These are phyloP conservation scores for Lycium barbarum DNA, from an alignment of 257 asterid genomes.

Conservation along the genomic window DNA sequence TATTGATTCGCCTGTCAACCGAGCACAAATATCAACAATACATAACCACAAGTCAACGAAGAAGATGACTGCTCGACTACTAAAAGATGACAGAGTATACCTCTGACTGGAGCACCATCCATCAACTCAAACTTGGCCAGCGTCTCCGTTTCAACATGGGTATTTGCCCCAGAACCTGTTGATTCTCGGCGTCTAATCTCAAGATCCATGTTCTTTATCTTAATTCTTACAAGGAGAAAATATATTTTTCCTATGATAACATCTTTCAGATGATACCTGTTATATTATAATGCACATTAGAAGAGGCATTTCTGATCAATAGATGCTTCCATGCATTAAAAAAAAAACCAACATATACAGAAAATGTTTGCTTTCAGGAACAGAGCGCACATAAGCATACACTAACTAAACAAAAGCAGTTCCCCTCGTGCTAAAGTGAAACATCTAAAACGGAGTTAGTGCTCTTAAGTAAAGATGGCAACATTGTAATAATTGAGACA, in stretches of 20 bases:
- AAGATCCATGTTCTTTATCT: slow-evolving; percentile 97
- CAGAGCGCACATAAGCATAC: not conserved
- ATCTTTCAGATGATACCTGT: slow-evolving; percentile 97
- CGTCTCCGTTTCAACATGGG: slow-evolving; percentile 98
- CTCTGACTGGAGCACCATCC: slow-evolving; percentile 99
- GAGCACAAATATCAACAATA: slow-evolving; percentile 28
- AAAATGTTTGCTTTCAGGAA: not conserved
- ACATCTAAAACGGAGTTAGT: slow-evolving; percentile 24
- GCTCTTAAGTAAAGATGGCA: not conserved
- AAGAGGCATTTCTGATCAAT: slow-evolving; percentile 32
- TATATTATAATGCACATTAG: slow-evolving; percentile 34
- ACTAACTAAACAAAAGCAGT: not conserved
- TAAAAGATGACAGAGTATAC: slow-evolving; percentile 41
- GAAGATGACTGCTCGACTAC: slow-evolving; percentile 2
- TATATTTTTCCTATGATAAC: slow-evolving; percentile 93
- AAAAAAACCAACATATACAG: not conserved
- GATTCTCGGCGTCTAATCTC: slow-evolving; percentile 97
- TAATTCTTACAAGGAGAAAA: slow-evolving; percentile 94
- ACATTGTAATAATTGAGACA: slow-evolving; percentile 11
- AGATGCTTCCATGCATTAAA: not conserved
- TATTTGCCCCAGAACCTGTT: slow-evolving; percentile 92
- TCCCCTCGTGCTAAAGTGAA: slow-evolving; percentile 19
- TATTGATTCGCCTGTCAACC: slow-evolving; percentile 87
- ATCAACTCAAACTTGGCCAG: slow-evolving; percentile 97
- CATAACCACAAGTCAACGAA: not conserved